Base-by-base conservation (phyloP, 306 rosid species). In the Luffa aegyptiaca region DNA sequence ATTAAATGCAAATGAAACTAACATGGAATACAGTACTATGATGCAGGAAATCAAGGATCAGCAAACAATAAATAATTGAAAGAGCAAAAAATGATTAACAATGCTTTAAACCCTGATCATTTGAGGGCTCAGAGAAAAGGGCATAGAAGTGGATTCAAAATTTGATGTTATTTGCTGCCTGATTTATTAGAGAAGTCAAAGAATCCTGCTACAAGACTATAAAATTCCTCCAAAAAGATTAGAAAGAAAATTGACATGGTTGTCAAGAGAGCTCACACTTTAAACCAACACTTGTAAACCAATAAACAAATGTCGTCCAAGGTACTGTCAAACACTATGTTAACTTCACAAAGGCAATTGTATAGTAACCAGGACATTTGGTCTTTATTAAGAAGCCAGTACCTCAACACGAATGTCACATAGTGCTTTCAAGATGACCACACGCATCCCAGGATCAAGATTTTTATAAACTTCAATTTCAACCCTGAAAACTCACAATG, bases 361-460 rank as follows among this genome's bases (percentile, higher is more conserved):
- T 0, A 55, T 14, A 53, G 39, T 53, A 53, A 75, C 79, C 49
- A 75, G 18, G 35, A 75, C 5, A 4, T 35, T 65, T 71, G 3
- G 45, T 64, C 51, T 57, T 5, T 49, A 8, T 82, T 61, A 56
- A 81, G 74, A 42, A 26, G 31, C 35, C 61, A 78, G 59, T 90
- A 96, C 99, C 99, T 91, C 99, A 76, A 96, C 98, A 79, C 99
- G 99, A 86, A 96, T 96, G 86, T 93, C 99, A 79, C 99, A 96
- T 63, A 96, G 89, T 79, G 99, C 99, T 89, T 93, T 96, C 90
- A 96, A 88, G 85, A 96, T 96, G 86, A 91, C 81, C 81, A 93
- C 94, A 35, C 99, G 97, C 46, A 96, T 82, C 55, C 96, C 90
- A 6, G 98, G 99, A 83, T 96, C 98, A 86, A 96, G 97, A 76